These are phyloP conservation scores for Candida tetrigidarum DNA, from an alignment of 1,139 yeast species.

Conservation along the genomic window DNA sequence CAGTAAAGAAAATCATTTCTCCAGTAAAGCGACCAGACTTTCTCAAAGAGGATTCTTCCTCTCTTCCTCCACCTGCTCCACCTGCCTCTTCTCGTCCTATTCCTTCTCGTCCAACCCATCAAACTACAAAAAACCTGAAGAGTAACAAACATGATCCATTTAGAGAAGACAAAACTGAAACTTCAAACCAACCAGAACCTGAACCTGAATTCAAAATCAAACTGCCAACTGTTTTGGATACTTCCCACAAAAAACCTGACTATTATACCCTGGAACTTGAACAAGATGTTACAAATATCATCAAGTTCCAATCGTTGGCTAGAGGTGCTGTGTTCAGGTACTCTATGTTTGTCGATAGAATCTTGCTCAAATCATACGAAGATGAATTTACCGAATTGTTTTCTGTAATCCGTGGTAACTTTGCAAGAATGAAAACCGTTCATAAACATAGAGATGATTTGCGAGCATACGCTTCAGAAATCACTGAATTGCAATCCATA, in stretches of 20 bases:
- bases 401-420: slow-evolving; percentile 47
- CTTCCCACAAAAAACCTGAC: slow-evolving; percentile 9
- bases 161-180: neutral
- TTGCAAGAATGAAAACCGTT: slow-evolving; percentile 35
- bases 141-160: slow-evolving; percentile 18
- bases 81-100: too few species aligned
- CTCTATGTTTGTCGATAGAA: slow-evolving; percentile 60
- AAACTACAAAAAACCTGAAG: too few species aligned
- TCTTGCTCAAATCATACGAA: slow-evolving; percentile 58
- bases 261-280: slow-evolving; percentile 32
- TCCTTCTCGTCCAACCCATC: too few species aligned
- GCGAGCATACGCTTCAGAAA: slow-evolving; percentile 27
- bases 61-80: slow-evolving; percentile 1
- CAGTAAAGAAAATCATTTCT: slow-evolving; percentile 11
- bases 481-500: slow-evolving; percentile 42
- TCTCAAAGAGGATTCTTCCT: neutral
- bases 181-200: neutral
- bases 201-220: slow-evolving; percentile 7
- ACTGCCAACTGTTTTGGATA: slow-evolving; percentile 5
- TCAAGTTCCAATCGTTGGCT: slow-evolving; percentile 61
- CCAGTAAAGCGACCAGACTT: slow-evolving; percentile 14
- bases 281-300: slow-evolving; percentile 26
- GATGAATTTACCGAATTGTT: slow-evolving; percentile 45
- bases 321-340: slow-evolving; percentile 71
- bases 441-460: slow-evolving; percentile 46